Percentiles rank a stretch among this genome's conserved stretches.
These are phyloP conservation scores for Tricholoma hemisulphureum DNA, from an alignment of 768 basidiomycete genomes.

Conservation along the genomic window DNA sequence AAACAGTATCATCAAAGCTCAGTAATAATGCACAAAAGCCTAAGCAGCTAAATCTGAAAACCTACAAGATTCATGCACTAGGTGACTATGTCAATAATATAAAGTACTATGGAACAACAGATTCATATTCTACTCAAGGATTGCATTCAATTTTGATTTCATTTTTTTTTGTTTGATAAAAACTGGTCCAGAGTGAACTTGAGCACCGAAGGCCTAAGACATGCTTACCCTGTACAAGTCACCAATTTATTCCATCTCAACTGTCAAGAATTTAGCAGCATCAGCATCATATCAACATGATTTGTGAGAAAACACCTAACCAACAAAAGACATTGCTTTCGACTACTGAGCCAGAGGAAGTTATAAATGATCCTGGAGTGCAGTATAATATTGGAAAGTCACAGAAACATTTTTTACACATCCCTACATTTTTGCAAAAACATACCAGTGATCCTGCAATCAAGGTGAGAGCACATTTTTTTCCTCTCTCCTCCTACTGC, in stretches of 20 bases:
- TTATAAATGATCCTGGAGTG: too few species aligned
- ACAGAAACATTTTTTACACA: neutral
- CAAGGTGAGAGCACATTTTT: slow-evolving; percentile 4
- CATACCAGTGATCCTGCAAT: slow-evolving; percentile 9
- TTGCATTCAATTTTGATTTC: too few species aligned
- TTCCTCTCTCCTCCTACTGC: too few species aligned
- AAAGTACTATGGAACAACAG: too few species aligned
- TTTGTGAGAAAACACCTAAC: neutral
- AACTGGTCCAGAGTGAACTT: slow-evolving; percentile 5
- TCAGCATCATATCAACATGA: neutral
- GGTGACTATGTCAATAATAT: too few species aligned
- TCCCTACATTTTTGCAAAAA: slow-evolving; percentile 16
- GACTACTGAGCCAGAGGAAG: neutral
- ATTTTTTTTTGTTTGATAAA: too few species aligned
- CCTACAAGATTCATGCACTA: neutral
- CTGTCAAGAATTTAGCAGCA: neutral
- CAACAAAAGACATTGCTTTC: neutral
- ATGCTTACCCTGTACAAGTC: slow-evolving; percentile 15
- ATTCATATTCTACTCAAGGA: too few species aligned
- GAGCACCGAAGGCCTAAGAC: slow-evolving; percentile 11
- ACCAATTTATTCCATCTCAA: neutral
- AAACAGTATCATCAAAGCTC: neutral
- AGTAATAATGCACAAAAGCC: neutral
- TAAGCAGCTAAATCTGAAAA: neutral
- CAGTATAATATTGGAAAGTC: too few species aligned